A percentile compares a stretch with the other conserved stretches of the same genome.
Evolutionary conservation across 2,329 filamentous ascomycete species (phyloP).

Genomic region (Pseudogymnoascus sp.): DNA sequence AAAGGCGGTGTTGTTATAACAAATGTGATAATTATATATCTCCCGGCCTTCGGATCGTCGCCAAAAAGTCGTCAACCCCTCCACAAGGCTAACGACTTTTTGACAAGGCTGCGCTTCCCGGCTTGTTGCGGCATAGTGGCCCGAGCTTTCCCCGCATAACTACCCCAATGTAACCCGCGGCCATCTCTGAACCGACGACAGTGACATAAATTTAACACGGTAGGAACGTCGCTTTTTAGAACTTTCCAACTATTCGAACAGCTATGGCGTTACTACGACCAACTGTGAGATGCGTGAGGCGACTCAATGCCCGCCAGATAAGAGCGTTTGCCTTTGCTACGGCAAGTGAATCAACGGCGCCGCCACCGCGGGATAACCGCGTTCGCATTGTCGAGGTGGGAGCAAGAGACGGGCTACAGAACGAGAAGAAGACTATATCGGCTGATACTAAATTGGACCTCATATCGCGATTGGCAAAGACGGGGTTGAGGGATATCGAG

Average conservation of each 20-base stretch:
- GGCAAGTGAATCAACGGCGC: background rate
- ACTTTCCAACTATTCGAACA: background rate
- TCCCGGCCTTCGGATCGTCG: background rate
- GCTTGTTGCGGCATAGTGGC: background rate
- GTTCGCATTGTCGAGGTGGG: conserved; percentile 74
- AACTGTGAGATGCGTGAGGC: conserved; percentile 8
- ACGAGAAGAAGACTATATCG: conserved; percentile 66
- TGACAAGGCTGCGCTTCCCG: conserved; percentile 1
- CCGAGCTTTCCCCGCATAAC: conserved; percentile 8
- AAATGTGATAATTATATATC: background rate
- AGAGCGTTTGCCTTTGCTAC: background rate
- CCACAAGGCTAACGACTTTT: conserved; percentile 5
- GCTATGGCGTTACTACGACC: conserved; percentile 5
- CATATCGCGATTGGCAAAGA: conserved; percentile 59
- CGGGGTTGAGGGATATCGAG: conserved; percentile 68
- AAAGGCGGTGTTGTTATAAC: background rate
- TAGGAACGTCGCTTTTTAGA: background rate
- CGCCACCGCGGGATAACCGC: conserved; percentile 18
- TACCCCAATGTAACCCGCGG: conserved; percentile 4
- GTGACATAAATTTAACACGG: background rate
- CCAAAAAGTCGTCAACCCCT: conserved; percentile 5
- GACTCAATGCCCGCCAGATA: conserved; percentile 6
- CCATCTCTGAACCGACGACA: background rate
- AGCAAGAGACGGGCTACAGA: conserved; percentile 79
- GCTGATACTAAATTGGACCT: conserved; percentile 69